A percentile compares a stretch with the other conserved stretches of the same genome.
Evolutionary conservation across 1,284 basidiomycete genomes (phyloP).

Genomic region (Malassezia slooffiae): DNA sequence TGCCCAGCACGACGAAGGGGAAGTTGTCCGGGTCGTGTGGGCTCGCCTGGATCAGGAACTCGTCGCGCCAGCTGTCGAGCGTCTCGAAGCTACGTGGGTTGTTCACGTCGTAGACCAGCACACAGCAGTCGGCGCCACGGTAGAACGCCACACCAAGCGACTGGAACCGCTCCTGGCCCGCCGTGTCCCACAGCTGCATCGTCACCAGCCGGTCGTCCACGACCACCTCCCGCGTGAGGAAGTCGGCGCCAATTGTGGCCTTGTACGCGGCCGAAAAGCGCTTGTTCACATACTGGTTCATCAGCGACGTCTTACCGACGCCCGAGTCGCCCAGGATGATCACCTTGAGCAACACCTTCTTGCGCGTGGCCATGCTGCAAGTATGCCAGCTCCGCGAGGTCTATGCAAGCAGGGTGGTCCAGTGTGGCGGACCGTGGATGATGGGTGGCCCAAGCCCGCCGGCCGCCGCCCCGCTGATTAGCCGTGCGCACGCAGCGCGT

Average conservation of each 20-base stretch:
- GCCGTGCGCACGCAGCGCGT: too few species aligned
- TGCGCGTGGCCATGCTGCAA: slow-evolving; percentile 52
- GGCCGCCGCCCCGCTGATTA: too few species aligned
- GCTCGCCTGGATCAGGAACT: slow-evolving; percentile 59
- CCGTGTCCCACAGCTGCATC: slow-evolving; percentile 99
- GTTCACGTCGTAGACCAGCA: slow-evolving; percentile 98
- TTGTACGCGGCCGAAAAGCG: slow-evolving; percentile 99
- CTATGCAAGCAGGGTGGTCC: too few species aligned
- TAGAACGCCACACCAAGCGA: slow-evolving; percentile 58
- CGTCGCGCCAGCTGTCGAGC: slow-evolving; percentile 45
- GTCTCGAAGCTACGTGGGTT: slow-evolving; percentile 96
- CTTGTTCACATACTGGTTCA: slow-evolving; percentile 99
- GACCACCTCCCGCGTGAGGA: slow-evolving; percentile 91
- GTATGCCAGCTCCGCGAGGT: too few species aligned
- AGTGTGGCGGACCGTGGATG: too few species aligned
- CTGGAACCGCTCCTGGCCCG: slow-evolving; percentile 62
- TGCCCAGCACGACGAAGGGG: slow-evolving; percentile 81
- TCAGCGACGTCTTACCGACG: slow-evolving; percentile 98
- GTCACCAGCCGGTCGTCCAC: slow-evolving; percentile 96
- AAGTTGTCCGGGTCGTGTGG: slow-evolving; percentile 98
- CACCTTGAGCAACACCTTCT: slow-evolving; percentile 85
- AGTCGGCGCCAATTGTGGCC: slow-evolving; percentile 50
- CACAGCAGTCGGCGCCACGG: slow-evolving; percentile 97
- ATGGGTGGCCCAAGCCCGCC: too few species aligned
- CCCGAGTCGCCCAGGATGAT: slow-evolving; percentile 42